Evolutionary conservation across 225 moss, liverwort and hornwort genomes (phyloP).

Genomic region (Bryum argenteum): DNA sequence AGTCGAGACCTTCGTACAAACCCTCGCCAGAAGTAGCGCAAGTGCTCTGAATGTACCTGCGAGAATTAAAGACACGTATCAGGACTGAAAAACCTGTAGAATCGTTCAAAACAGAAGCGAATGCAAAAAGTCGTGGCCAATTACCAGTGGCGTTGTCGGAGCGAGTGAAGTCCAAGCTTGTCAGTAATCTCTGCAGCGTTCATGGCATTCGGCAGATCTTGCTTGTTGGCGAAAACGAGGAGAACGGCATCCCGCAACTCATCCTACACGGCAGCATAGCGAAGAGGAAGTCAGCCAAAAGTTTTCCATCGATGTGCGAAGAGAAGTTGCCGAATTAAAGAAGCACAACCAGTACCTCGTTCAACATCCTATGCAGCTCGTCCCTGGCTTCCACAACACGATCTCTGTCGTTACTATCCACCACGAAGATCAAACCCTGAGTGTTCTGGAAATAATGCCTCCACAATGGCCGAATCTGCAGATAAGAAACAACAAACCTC

Average conservation of each 20-base stretch:
- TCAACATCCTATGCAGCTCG: slow-evolving; percentile 94
- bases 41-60: slow-evolving; percentile 72
- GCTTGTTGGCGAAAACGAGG: slow-evolving; percentile 93
- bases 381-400: slow-evolving; percentile 90
- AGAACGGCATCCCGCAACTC: slow-evolving; percentile 90
- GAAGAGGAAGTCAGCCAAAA: not conserved
- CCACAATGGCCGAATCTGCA: slow-evolving; percentile 90
- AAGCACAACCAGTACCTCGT: slow-evolving; percentile 50
- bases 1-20: slow-evolving; percentile 51
- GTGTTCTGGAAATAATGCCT: slow-evolving; percentile 97
- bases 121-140: rapidly evolving
- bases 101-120: not conserved
- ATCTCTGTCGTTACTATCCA: slow-evolving; percentile 90
- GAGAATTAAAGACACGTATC: not conserved
- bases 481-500: not conserved
- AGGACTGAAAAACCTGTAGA: not conserved
- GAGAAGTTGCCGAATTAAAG: rapidly evolving
- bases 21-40: slow-evolving; percentile 88
- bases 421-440: slow-evolving; percentile 94
- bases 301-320: rapidly evolving
- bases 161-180: slow-evolving; percentile 86
- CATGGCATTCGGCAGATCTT: slow-evolving; percentile 96
- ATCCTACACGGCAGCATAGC: slow-evolving; percentile 38
- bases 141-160: slow-evolving; percentile 94
- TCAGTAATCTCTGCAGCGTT: slow-evolving; percentile 96